phyloP scores from a whole-genome alignment of 768 basidiomycete genomes.

The Russula sp. region DNA sequence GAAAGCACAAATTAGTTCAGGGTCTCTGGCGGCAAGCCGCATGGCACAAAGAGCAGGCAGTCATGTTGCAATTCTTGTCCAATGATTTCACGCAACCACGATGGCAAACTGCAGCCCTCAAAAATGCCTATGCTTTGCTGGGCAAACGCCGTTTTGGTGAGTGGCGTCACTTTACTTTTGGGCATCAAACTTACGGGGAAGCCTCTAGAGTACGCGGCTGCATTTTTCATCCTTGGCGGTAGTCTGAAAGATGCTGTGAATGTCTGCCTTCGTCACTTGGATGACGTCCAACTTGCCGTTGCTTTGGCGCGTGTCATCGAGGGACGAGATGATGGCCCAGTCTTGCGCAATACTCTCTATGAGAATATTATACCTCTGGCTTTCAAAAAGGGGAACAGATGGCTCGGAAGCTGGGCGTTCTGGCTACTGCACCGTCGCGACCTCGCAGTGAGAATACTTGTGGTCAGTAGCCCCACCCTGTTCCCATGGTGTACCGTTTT shows the following conservation, averaged over 20 bases:
- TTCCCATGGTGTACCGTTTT: not conserved
- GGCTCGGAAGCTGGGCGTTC: constrained; percentile 94
- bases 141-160: constrained; percentile 89
- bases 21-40: constrained; percentile 94
- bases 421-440: constrained; percentile 90
- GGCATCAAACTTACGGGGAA: constrained; percentile 6
- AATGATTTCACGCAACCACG: constrained; percentile 84
- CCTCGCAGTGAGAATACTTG: constrained; percentile 81
- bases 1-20: constrained; percentile 88
- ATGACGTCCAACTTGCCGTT: constrained; percentile 88
- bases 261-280: constrained; percentile 82
- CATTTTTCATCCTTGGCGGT: constrained; percentile 92
- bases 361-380: constrained; percentile 78
- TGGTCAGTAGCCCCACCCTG: constrained; percentile 51
- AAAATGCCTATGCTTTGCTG: constrained; percentile 92
- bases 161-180: constrained; percentile 33
- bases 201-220: constrained; percentile 87
- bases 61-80: constrained; percentile 88
- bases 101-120: constrained; percentile 91
- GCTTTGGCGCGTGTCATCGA: constrained; percentile 84
- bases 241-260: constrained; percentile 87
- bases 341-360: constrained; percentile 68
- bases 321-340: constrained; percentile 74
- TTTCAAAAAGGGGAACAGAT: constrained; percentile 84
- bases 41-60: constrained; percentile 85